A percentile compares a stretch with the other conserved stretches of the same genome.
Evolutionary conservation across 177 flowering plant species (phyloP).

Genomic region (Vitis hybrid): DNA sequence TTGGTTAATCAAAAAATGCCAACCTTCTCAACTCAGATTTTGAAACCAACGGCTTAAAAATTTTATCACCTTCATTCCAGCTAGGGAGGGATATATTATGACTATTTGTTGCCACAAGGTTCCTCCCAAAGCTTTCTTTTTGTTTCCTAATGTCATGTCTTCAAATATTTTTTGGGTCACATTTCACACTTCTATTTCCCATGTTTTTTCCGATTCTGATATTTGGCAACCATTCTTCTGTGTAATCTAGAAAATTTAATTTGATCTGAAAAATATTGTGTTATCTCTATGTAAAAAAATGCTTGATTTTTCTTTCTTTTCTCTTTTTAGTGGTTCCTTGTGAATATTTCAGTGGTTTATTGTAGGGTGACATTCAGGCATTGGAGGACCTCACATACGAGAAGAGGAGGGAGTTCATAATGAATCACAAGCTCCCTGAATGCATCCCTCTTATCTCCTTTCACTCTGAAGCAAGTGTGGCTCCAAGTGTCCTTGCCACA

Average conservation of each 20-base stretch:
- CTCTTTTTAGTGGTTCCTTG: no score
- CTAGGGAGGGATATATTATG: not conserved
- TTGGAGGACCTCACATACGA: slow-evolving; percentile 92
- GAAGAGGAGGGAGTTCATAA: slow-evolving; percentile 71
- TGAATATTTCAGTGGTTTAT: not conserved
- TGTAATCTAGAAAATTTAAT: no score
- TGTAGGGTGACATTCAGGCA: slow-evolving; percentile 84
- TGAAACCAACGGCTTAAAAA: not conserved
- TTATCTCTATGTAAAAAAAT: no score
- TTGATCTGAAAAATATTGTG: no score
- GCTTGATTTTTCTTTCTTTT: no score
- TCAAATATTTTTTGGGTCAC: no score
- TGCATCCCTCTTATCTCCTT: slow-evolving; percentile 75
- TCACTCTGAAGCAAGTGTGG: slow-evolving; percentile 72
- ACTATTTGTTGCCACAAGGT: not conserved
- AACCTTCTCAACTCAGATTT: not conserved
- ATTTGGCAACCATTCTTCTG: no score
- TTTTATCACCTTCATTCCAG: not conserved
- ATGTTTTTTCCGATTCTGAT: no score
- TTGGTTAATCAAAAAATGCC: not conserved
- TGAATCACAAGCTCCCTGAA: slow-evolving; percentile 66
- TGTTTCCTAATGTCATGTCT: not conserved
- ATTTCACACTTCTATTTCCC: no score
- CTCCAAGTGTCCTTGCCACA: slow-evolving; percentile 74
- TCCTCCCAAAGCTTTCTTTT: not conserved